Evolutionary conservation across 2,329 filamentous ascomycete genomes (phyloP), one percentile per base, ranked within the genome.

Genomic region (Alternaria panax): DNA sequence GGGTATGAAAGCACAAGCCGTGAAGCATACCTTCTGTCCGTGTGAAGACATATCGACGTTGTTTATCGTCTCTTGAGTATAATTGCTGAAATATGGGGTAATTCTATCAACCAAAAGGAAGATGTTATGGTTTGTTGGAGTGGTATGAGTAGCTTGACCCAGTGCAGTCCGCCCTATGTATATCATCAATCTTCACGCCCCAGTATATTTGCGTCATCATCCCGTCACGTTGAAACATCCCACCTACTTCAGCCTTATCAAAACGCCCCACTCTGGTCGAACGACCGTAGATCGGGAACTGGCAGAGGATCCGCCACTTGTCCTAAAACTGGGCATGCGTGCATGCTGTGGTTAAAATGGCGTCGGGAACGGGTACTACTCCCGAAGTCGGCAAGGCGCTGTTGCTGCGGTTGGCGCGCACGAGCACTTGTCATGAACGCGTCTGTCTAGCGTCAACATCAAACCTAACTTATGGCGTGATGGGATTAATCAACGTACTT

Each of bases 1-100:
- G 34, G 40, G 12, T 34, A n/a, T 32, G 45, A 36, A 34, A 36
- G 20, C 30, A 5, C 20, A 32, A 48, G 20, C 28, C 20, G 14
- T 20, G 5, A 12, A 20, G 14, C 57, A 45, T 67, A 70, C 68
- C 59, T 71, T 71, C 43, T 63, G 60, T 61, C 68, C 68, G 24
- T 64, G 53, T n/a, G 56, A 55, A 45, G 61, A 32, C 60, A 65
- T 69, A 8, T 51, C 67, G 51, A 32, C 34, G 9, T 18, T 14
- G 8, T 22, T 30, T 36, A 9, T 7, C 12, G 28, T 32, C 27
- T 27, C 24, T 42, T 32, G 22, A 16, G 24, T 50, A 12, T 30
- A 9, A 18, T 38, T 32, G n/a, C 38, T 28, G 22, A 11, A 18
- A 41, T 34, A 22, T 12, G 2, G 18, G 7, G 34, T 22, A 12